phyloP scores from a whole-genome alignment of 2,329 filamentous ascomycete species.

The Thelonectria rubi region DNA sequence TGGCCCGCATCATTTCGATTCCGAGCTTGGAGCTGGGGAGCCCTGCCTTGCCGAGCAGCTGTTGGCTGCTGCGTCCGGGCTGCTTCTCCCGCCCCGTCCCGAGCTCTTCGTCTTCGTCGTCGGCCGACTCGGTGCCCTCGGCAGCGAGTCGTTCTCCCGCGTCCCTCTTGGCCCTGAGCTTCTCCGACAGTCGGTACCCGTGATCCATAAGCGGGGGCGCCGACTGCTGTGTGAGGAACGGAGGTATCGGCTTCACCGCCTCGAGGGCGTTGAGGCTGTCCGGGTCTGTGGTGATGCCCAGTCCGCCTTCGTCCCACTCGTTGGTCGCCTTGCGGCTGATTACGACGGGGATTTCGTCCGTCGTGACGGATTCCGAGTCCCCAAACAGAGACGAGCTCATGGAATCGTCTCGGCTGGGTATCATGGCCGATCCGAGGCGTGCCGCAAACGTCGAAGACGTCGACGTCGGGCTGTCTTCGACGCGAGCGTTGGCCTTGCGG shows the following conservation, averaged over 20 bases:
- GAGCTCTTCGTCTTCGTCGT: conserved; percentile 94
- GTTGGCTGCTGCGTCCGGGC: conserved; percentile 55
- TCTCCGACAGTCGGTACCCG: conserved; percentile 72
- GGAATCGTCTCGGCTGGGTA: conserved; percentile 87
- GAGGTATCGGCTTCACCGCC: conserved; percentile 57
- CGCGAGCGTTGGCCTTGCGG: conserved; percentile 68
- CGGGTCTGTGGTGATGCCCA: conserved; percentile 77
- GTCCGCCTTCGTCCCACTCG: conserved; percentile 81
- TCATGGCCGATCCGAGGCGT: conserved; percentile 77
- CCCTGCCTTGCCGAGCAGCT: conserved; percentile 56
- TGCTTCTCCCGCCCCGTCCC: conserved; percentile 62
- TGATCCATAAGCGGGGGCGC: conserved; percentile 70
- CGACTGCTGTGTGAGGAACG: conserved; percentile 68
- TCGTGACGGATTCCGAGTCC: conserved; percentile 80
- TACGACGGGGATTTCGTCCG: conserved; percentile 80
- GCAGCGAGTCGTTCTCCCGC: conserved; percentile 75
- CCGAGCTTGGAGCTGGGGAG: conserved; percentile 87
- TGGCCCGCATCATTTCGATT: conserved; percentile 97
- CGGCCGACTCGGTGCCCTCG: conserved; percentile 85
- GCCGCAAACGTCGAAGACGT: conserved; percentile 76
- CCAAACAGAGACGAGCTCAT: conserved; percentile 89
- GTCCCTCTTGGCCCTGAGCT: conserved; percentile 77
- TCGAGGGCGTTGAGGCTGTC: conserved; percentile 50
- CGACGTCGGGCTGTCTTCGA: conserved; percentile 86
- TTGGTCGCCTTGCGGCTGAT: conserved; percentile 77